Percentiles rank a stretch among this genome's conserved stretches.
phyloP scores from a whole-genome alignment of 2,329 filamentous ascomycete genomes.

The Ascochyta koolunga region DNA sequence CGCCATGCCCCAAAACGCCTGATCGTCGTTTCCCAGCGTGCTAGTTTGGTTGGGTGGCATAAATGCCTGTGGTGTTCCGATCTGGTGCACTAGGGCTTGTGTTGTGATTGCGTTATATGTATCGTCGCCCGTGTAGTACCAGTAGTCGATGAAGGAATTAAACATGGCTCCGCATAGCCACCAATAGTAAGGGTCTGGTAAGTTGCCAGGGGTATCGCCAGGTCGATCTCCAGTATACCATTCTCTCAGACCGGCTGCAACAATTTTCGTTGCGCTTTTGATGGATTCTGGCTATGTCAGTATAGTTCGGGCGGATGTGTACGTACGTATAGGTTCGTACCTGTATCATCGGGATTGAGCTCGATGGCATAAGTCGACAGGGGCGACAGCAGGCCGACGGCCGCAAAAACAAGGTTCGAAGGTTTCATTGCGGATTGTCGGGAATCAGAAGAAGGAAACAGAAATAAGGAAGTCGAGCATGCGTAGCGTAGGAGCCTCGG shows the following conservation, averaged over 20 bases:
- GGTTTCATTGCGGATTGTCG: slow-evolving; percentile 28
- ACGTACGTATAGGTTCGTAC: slow-evolving; percentile 16
- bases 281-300: slow-evolving; percentile 60
- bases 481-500: slow-evolving; percentile 15
- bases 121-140: slow-evolving; percentile 46
- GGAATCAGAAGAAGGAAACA: slow-evolving; percentile 8
- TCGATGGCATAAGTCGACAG: slow-evolving; percentile 23
- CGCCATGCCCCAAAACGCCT: slow-evolving; percentile 72
- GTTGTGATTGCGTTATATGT: slow-evolving; percentile 42
- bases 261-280: slow-evolving; percentile 63
- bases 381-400: slow-evolving; percentile 25
- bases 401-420: slow-evolving; percentile 19
- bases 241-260: slow-evolving; percentile 66
- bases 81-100: slow-evolving; percentile 72
- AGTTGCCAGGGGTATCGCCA: slow-evolving; percentile 64
- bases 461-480: slow-evolving; percentile 5
- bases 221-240: slow-evolving; percentile 69
- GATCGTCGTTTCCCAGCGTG: slow-evolving; percentile 71
- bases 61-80: slow-evolving; percentile 70
- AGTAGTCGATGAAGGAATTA: slow-evolving; percentile 45
- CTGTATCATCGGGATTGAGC: slow-evolving; percentile 26
- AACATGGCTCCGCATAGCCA: slow-evolving; percentile 50
- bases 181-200: slow-evolving; percentile 51
- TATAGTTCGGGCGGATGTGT: background rate
- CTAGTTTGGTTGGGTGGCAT: slow-evolving; percentile 74